Evolutionary conservation across 805 yeast genomes (phyloP).

Genomic region (Spathaspora girioi): DNA sequence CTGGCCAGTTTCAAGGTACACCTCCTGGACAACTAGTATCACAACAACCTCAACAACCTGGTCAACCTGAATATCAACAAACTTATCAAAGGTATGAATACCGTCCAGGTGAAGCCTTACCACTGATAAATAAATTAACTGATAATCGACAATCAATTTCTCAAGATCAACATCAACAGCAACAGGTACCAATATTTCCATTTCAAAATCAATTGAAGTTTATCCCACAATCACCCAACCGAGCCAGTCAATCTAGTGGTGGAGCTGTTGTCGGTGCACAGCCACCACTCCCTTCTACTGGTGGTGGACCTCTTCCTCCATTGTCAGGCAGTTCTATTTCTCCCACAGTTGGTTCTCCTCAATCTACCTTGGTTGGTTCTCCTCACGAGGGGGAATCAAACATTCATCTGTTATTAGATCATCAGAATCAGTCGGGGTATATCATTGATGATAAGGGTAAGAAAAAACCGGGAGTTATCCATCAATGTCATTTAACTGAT

Average conservation of each 20-base stretch:
- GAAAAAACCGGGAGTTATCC: slow-evolving; percentile 24
- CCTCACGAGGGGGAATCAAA: not conserved
- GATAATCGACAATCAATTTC: not conserved
- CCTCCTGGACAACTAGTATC: too few species aligned
- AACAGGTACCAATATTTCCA: not conserved
- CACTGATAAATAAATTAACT: not conserved
- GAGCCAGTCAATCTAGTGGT: not conserved
- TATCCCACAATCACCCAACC: not conserved
- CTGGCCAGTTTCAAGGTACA: too few species aligned
- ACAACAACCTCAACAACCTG: not conserved
- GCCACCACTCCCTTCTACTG: too few species aligned
- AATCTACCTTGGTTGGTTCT: not conserved
- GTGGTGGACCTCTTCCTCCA: not conserved
- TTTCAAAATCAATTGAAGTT: slow-evolving; percentile 7
- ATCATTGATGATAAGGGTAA: slow-evolving; percentile 5
- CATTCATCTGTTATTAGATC: not conserved
- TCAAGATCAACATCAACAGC: not conserved
- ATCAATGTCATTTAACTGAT: slow-evolving; percentile 39
- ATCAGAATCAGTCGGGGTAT: too few species aligned
- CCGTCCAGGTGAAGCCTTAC: not conserved
- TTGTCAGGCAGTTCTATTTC: not conserved
- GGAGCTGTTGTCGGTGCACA: too few species aligned
- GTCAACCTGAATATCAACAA: slow-evolving; percentile 4
- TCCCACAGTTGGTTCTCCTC: not conserved
- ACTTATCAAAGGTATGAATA: not conserved